Conservation (phyloP, 805 yeast genomes). For the Crinitomyces ghanaensis region DNA sequence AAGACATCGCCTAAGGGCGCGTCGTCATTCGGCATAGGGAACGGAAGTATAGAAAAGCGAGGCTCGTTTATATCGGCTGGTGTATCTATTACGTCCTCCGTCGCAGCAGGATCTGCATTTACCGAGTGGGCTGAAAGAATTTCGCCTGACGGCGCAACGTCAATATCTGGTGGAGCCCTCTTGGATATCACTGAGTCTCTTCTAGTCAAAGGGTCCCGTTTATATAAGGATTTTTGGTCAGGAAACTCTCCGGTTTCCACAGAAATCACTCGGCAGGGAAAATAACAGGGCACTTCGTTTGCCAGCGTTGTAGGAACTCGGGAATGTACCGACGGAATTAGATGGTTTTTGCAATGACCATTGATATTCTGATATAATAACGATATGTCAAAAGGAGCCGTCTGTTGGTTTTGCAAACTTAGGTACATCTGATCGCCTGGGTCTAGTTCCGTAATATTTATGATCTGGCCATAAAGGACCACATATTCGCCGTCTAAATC, state of each 20-base stretch:
- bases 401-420: constrained; percentile 6
- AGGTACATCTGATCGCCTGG: constrained; percentile 27
- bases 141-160: too few species aligned
- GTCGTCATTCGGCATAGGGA: too few species aligned
- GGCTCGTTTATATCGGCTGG: too few species aligned
- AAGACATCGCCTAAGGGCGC: too few species aligned
- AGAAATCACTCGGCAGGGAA: constrained; percentile 59
- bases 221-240: too few species aligned
- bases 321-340: constrained; percentile 43
- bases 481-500: not conserved
- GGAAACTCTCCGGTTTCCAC: constrained; percentile 24
- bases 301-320: constrained; percentile 45
- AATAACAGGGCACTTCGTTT: constrained; percentile 65
- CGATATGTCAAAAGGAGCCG: constrained; percentile 25
- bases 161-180: too few species aligned
- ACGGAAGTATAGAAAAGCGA: too few species aligned
- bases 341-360: constrained; percentile 74
- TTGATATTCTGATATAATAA: constrained; percentile 86
- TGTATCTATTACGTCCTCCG: too few species aligned
- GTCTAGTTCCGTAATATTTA: constrained; percentile 37
- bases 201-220: too few species aligned
- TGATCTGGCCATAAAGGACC: constrained; percentile 1
- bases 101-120: too few species aligned
- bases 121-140: too few species aligned
- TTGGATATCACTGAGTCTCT: too few species aligned